Evolutionary conservation across 2,329 filamentous ascomycete genomes (phyloP).

Genomic region (Penicillium sp.): DNA sequence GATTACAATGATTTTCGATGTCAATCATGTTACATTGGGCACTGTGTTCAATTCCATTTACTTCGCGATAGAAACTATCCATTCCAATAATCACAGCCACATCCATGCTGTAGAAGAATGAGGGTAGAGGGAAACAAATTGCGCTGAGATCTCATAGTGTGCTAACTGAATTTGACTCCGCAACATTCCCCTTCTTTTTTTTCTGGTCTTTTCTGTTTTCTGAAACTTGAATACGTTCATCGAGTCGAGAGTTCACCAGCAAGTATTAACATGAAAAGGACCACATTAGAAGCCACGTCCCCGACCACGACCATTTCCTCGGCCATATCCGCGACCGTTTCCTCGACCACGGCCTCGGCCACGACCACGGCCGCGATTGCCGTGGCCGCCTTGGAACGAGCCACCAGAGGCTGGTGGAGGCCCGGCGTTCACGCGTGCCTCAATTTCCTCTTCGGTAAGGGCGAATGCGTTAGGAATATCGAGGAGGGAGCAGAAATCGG

Average conservation of each 20-base stretch:
- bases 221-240: no score
- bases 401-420: slow-evolving; percentile 41
- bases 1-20: no score
- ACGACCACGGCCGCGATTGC: slow-evolving; percentile 17
- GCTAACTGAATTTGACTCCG: no score
- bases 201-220: no score
- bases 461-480: slow-evolving; percentile 71
- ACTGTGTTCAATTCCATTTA: no score
- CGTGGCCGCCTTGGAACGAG: slow-evolving; percentile 6
- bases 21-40: no score
- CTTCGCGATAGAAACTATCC: neutral
- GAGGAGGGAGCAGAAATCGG: slow-evolving; percentile 71
- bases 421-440: slow-evolving; percentile 52
- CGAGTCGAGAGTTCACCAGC: no score
- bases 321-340: slow-evolving; percentile 12
- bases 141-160: no score
- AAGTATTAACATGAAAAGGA: no score
- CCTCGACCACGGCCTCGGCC: slow-evolving; percentile 16
- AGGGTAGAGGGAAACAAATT: no score
- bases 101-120: no score
- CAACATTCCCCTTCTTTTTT: no score
- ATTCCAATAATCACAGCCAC: neutral
- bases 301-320: slow-evolving; percentile 13
- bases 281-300: neutral
- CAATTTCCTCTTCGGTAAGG: slow-evolving; percentile 64